Conservation (phyloP, 2,329 filamentous ascomycete species). For the Fusarium secorum region DNA sequence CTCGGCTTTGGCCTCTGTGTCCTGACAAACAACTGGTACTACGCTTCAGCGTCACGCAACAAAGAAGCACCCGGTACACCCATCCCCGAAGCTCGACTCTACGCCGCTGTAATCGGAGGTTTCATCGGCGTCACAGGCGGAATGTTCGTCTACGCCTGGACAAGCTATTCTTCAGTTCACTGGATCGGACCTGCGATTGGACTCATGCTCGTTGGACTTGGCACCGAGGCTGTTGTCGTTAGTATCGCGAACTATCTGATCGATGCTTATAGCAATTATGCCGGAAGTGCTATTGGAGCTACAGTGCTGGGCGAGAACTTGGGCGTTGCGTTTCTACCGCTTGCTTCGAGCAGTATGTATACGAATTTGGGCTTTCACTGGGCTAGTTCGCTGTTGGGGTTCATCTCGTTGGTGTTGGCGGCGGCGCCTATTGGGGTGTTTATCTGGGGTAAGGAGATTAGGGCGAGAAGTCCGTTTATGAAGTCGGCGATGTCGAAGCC, state of each 20-base stretch:
- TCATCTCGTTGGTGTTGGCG: constrained; percentile 16
- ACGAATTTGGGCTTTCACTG: constrained; percentile 27
- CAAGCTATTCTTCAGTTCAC: constrained; percentile 5
- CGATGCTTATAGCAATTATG: constrained; percentile 26
- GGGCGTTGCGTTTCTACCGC: constrained; percentile 18
- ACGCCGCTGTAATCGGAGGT: constrained; percentile 17
- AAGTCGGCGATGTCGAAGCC: constrained; percentile 17
- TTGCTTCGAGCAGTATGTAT: constrained; percentile 27
- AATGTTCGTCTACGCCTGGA: constrained; percentile 31
- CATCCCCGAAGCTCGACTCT: constrained; percentile 26
- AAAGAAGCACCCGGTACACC: constrained; percentile 16
- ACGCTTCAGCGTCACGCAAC: constrained; percentile 21
- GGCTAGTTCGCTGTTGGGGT: constrained; percentile 20
- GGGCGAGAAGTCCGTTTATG: constrained; percentile 26
- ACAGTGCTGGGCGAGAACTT: constrained; percentile 19
- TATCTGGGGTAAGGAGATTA: constrained; percentile 25
- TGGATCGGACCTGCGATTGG: constrained; percentile 22
- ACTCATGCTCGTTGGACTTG: constrained; percentile 17
- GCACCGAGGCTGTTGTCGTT: constrained; percentile 18
- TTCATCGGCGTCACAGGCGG: constrained; percentile 18
- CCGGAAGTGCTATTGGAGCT: constrained; percentile 23
- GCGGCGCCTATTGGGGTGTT: constrained; percentile 21
- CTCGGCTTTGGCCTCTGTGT: constrained; percentile 15
- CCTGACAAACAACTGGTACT: constrained; percentile 23
- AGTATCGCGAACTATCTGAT: constrained; percentile 27